These are phyloP conservation scores for Gynandropsis gynandra DNA, from an alignment of 345 rosid genomes.

Conservation along the genomic window DNA sequence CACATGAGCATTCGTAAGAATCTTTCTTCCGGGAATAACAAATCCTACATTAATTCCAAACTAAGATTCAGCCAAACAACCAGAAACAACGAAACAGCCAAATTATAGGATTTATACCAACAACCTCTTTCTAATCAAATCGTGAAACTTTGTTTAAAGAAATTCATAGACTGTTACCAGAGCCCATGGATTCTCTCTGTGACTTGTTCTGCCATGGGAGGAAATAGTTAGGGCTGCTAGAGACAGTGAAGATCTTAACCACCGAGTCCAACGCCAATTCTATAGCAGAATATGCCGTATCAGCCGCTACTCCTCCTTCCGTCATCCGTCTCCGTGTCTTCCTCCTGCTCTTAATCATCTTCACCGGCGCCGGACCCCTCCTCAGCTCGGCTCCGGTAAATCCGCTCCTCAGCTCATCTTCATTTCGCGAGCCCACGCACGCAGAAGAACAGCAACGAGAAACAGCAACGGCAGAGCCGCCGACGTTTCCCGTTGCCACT, in stretches of 20 bases:
- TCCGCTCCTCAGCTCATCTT: no score
- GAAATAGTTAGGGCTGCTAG: conserved; percentile 46
- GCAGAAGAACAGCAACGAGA: no score
- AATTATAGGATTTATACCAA: no score
- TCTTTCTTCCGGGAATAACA: conserved; percentile 41
- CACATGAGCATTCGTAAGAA: conserved; percentile 84
- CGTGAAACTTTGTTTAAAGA: not conserved
- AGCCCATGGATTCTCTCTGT: conserved; percentile 68
- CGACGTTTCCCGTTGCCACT: no score
- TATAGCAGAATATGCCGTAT: conserved; percentile 29
- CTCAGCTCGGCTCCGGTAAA: no score
- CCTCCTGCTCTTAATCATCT: not conserved
- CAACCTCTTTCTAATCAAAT: no score
- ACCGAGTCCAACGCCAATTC: conserved; percentile 58
- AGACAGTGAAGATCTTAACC: conserved; percentile 57
- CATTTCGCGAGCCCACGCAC: no score
- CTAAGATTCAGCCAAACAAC: not conserved
- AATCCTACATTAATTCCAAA: conserved; percentile 15
- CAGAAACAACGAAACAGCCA: not conserved
- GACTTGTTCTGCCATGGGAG: conserved; percentile 80
- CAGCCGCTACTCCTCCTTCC: conserved; percentile 1
- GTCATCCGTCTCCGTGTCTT: not conserved
- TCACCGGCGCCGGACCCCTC: no score
- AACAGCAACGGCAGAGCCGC: no score
- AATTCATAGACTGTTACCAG: conserved; percentile 32